Conservation (phyloP, 345 rosid species). For the Aquilaria yunnanensis region DNA sequence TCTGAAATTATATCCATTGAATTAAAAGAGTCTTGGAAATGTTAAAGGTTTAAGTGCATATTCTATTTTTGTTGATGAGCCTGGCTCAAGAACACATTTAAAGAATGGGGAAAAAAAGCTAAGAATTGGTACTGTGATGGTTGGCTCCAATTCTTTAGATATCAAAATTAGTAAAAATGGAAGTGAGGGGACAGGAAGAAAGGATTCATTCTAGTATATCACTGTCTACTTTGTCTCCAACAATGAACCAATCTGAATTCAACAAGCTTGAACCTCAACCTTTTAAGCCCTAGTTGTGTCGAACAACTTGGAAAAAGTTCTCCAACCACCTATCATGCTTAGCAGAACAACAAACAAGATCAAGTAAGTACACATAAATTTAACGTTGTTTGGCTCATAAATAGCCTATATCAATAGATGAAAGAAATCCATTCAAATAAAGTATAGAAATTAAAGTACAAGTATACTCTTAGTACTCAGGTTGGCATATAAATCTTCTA, state of each 20-base stretch:
- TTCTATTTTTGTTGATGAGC: too few relatives aligned
- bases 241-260: slow-evolving; percentile 28
- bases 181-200: slow-evolving; percentile 30
- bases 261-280: slow-evolving; percentile 17
- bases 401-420: too few relatives aligned
- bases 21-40: slow-evolving; percentile 22
- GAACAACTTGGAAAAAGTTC: slow-evolving; percentile 6
- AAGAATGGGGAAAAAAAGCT: too few relatives aligned
- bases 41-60: slow-evolving; percentile 1
- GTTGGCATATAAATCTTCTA: too few relatives aligned
- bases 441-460: too few relatives aligned
- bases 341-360: too few relatives aligned
- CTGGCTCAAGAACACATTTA: too few relatives aligned
- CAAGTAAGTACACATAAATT: too few relatives aligned
- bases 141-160: slow-evolving; percentile 95
- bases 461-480: too few relatives aligned
- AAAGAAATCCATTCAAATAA: too few relatives aligned
- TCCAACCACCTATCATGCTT: too few relatives aligned
- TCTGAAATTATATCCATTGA: slow-evolving; percentile 45
- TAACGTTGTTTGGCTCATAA: too few relatives aligned
- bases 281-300: slow-evolving; percentile 20
- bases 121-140: slow-evolving; percentile 24
- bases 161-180: slow-evolving; percentile 69
- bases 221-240: slow-evolving; percentile 13
- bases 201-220: slow-evolving; percentile 6